Percentiles rank a stretch among this genome's conserved stretches.
Evolutionary conservation across 202 grass and related monocot genomes (phyloP).

Genomic region (Hordeum pubiflorum): DNA sequence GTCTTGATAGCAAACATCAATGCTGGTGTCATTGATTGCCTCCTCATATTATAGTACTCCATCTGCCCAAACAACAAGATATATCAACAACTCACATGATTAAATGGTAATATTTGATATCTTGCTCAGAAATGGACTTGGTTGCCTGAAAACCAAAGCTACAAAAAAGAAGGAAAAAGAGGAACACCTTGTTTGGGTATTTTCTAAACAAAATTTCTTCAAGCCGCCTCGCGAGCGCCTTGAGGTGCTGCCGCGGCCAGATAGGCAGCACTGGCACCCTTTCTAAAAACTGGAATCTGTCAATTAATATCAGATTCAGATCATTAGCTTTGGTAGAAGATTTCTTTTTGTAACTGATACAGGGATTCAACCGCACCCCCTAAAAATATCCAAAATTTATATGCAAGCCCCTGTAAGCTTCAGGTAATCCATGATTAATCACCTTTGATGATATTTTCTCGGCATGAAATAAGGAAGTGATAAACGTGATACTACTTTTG

Average conservation of each 20-base stretch:
- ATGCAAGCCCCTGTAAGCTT: no score
- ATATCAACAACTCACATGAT: neutral
- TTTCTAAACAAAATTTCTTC: slow-evolving; percentile 51
- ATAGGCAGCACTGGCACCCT: neutral
- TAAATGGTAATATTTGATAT: slow-evolving; percentile 7
- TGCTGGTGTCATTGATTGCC: no score
- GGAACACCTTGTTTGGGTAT: slow-evolving; percentile 43
- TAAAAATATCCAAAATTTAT: no score
- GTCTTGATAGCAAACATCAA: slow-evolving; percentile 35
- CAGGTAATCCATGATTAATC: no score
- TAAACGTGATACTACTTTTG: no score
- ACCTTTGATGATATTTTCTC: no score
- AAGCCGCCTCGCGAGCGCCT: slow-evolving; percentile 31
- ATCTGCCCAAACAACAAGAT: slow-evolving; percentile 44
- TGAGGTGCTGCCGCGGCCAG: slow-evolving; percentile 17
- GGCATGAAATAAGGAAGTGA: no score
- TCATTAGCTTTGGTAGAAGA: neutral
- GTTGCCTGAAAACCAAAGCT: neutral
- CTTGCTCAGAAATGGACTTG: neutral
- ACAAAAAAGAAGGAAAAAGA: neutral
- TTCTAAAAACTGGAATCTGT: neutral
- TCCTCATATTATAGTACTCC: slow-evolving; percentile 45
- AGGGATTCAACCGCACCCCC: no score
- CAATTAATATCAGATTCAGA: neutral
- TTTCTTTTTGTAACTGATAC: no score